Base-by-base conservation (phyloP, 2,329 filamentous ascomycete species). In the Lanzia echinophila region DNA sequence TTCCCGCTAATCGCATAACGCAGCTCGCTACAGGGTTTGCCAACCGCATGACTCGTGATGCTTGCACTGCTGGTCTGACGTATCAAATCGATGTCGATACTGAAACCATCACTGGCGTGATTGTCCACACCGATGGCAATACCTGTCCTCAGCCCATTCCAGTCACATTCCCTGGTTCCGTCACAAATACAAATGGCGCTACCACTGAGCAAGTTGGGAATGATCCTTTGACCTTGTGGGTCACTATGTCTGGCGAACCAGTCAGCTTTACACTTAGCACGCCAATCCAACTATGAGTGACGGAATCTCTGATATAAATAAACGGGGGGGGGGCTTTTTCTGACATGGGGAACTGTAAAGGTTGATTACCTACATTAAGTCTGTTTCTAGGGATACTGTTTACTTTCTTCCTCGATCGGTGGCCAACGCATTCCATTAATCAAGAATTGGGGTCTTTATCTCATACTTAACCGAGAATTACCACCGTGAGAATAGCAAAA, bases 221-320 rank as follows among this genome's bases (percentile, higher is more conserved):
- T 41, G 77, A 80, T 64, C 76, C 78, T 4, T 62, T 74, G 42
- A 79, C 77, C 2, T 67, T 77, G 49, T 79, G 75, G 76, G 71
- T 75, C 22, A 68, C 66, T 19, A 63, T 80, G 49, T 65, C 68
- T 13, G 77, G 76, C 2, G 65, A 68, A 0, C 65, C 76, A 0
- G 72, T 77, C 12, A 73, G 69, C 1, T 72, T 78, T 56, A 71
- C 67, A 19, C 50, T 63, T 3, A 54, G 45, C 22, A 58, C 48
- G 11, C 54, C 58, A 28, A 44, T 62, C 47, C 6, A 33, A 13
- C 19, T 42, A 12, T 42, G n/a, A n/a, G n/a, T n/a, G n/a, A n/a
- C n/a, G n/a, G n/a, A n/a, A n/a, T n/a, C n/a, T n/a, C n/a, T n/a
- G n/a, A n/a, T n/a, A n/a, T n/a, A n/a, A n/a, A n/a, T n/a, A n/a